phyloP scores from a whole-genome alignment of 2,329 filamentous ascomycete species.

The Pestalotiopsis sp. region DNA sequence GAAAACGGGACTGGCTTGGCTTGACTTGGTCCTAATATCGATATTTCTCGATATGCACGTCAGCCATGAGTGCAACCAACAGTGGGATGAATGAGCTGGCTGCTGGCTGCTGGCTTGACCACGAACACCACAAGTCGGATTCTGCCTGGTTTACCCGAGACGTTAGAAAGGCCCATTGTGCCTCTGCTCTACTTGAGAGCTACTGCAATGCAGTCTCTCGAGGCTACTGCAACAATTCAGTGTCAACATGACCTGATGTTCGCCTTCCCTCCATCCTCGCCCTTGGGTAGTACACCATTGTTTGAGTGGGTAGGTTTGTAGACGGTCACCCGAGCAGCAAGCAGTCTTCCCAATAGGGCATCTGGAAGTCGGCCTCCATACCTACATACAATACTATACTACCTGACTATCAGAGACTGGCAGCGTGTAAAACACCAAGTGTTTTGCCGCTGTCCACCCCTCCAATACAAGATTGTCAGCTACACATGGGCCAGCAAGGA shows the following conservation, averaged over 20 bases:
- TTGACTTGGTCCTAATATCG: background rate
- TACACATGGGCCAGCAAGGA: conserved; percentile 15
- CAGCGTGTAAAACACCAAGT: conserved; percentile 23
- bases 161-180: background rate
- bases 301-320: background rate
- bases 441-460: conserved; percentile 28
- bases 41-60: conserved; percentile 7
- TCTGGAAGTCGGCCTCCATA: background rate
- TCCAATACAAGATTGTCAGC: conserved; percentile 13
- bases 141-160: background rate
- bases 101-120: background rate
- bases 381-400: background rate
- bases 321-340: background rate
- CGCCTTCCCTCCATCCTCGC: background rate
- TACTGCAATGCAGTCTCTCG: background rate
- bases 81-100: background rate
- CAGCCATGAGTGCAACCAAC: background rate
- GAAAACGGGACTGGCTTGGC: background rate
- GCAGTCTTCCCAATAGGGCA: background rate
- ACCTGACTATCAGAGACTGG: background rate
- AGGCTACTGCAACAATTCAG: background rate
- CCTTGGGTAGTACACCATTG: background rate
- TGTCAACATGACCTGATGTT: conserved; percentile 7
- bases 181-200: background rate
- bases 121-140: background rate